These are phyloP conservation scores for Coniella lustricola DNA, from an alignment of 2,329 filamentous ascomycete species.

Conservation along the genomic window DNA sequence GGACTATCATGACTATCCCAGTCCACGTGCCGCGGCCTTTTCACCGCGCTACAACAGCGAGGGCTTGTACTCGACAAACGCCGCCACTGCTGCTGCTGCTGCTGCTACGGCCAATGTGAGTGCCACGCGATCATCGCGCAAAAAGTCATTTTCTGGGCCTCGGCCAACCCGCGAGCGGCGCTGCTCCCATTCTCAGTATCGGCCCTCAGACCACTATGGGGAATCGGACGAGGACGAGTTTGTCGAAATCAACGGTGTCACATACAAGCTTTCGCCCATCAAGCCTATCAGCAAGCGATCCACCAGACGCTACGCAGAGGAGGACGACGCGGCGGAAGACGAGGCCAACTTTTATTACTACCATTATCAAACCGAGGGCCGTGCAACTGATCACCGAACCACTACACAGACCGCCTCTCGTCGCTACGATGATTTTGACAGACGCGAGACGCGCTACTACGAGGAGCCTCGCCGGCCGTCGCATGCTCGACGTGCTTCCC, in stretches of 20 bases:
- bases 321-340: neutral
- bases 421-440: conserved; percentile 28
- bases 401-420: conserved; percentile 38
- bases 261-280: conserved; percentile 43
- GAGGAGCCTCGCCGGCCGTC: conserved; percentile 34
- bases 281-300: conserved; percentile 40
- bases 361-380: conserved; percentile 38
- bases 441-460: conserved; percentile 36
- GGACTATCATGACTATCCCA: conserved; percentile 33
- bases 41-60: conserved; percentile 57
- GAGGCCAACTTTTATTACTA: conserved; percentile 24
- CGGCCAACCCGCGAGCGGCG: conserved; percentile 46
- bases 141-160: conserved; percentile 41
- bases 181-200: conserved; percentile 51
- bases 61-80: conserved; percentile 41
- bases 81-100: conserved; percentile 18
- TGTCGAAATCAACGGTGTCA: conserved; percentile 46
- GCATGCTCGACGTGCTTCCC: conserved; percentile 41
- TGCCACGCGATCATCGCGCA: conserved; percentile 41
- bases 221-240: conserved; percentile 60
- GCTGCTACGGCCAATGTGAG: conserved; percentile 58
- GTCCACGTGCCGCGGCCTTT: conserved; percentile 42
- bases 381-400: conserved; percentile 53
- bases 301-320: conserved; percentile 20
- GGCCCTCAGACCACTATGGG: conserved; percentile 51